Evolutionary conservation across 2,329 filamentous ascomycete species (phyloP).

Genomic region (Byssothecium circinans): DNA sequence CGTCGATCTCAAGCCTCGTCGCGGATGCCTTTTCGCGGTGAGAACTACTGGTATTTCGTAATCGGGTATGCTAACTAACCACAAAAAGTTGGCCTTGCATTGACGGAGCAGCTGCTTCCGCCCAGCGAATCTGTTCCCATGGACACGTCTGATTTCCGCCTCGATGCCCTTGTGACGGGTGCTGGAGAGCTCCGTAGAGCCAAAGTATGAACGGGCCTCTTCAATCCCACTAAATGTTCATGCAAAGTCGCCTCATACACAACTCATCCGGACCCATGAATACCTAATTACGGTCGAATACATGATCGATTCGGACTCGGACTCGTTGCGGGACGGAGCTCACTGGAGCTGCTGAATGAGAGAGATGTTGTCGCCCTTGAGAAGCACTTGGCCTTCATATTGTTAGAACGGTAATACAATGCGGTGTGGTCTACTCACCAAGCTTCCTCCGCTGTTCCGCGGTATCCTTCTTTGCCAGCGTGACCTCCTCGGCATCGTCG

Average conservation of each 20-base stretch:
- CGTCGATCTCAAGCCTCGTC: conserved; percentile 65
- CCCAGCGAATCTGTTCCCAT: conserved; percentile 69
- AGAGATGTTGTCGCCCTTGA: conserved; percentile 87
- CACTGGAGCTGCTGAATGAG: conserved; percentile 61
- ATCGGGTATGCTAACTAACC: conserved; percentile 39
- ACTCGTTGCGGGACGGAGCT: neutral
- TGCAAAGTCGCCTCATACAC: neutral
- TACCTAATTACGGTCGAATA: neutral
- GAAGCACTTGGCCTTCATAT: conserved; percentile 72
- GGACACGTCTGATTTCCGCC: conserved; percentile 72
- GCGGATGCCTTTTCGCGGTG: conserved; percentile 62
- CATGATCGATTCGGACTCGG: neutral
- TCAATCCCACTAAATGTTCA: conserved; percentile 1
- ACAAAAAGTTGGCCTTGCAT: conserved; percentile 71
- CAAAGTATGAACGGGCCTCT: conserved; percentile 8
- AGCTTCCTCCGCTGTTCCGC: conserved; percentile 77
- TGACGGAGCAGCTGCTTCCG: conserved; percentile 80
- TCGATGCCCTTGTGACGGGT: conserved; percentile 77
- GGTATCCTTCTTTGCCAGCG: conserved; percentile 75
- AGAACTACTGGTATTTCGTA: conserved; percentile 40
- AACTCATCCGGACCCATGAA: neutral
- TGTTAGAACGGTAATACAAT: conserved; percentile 10
- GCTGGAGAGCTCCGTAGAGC: conserved; percentile 58
- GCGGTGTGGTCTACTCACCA: conserved; percentile 57
- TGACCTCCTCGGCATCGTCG: conserved; percentile 93